These are phyloP conservation scores for Diaporthe vaccinii DNA, from an alignment of 2,329 filamentous ascomycete genomes.

Conservation along the genomic window DNA sequence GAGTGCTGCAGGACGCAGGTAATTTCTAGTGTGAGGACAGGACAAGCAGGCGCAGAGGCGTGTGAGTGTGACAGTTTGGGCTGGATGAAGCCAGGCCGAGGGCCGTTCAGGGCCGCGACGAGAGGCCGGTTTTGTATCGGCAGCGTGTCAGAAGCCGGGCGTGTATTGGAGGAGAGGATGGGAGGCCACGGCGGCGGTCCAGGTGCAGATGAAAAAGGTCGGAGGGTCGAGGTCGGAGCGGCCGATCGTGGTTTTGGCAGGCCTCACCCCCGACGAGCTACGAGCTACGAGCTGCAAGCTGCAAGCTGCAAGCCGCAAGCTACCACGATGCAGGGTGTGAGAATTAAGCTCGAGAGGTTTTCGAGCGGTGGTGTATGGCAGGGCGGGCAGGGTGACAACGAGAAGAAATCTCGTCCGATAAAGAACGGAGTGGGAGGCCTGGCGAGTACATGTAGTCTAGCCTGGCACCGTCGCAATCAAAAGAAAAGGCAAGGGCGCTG, in stretches of 20 bases:
- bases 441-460: conserved; percentile 22
- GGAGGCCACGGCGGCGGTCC: conserved; percentile 15
- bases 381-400: not conserved
- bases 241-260: conserved; percentile 14
- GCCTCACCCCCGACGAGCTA: conserved; percentile 13
- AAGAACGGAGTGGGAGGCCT: conserved; percentile 16
- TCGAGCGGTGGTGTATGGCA: not conserved
- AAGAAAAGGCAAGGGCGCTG: conserved; percentile 14
- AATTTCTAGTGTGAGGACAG: not conserved
- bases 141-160: conserved; percentile 19
- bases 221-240: conserved; percentile 7
- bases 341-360: conserved; percentile 8
- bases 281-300: not conserved
- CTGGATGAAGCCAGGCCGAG: conserved; percentile 1
- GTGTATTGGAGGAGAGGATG: not conserved
- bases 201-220: not conserved
- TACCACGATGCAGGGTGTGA: not conserved
- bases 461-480: conserved; percentile 10
- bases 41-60: not conserved
- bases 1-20: not conserved
- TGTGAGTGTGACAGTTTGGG: conserved; percentile 1
- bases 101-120: conserved; percentile 1
- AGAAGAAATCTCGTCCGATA: conserved; percentile 2
- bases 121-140: conserved; percentile 20
- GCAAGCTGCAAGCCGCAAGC: not conserved